Evolutionary conservation across 768 basidiomycete species (phyloP), one percentile per base, ranked within the genome.

Genomic region (Kwoniella dejecticola): DNA sequence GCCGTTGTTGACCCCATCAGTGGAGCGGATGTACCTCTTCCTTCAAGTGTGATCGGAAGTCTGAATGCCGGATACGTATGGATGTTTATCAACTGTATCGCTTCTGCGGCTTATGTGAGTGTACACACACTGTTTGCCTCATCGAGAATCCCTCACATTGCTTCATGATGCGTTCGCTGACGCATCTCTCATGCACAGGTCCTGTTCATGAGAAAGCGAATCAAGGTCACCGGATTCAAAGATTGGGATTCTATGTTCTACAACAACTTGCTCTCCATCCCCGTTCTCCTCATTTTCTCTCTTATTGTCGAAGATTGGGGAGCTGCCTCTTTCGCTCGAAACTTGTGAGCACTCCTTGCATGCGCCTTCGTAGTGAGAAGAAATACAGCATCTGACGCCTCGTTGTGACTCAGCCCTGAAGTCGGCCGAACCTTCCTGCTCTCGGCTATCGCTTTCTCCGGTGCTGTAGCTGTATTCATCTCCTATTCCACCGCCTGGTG

Each of bases 181-280:
- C 15, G 33, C n/a, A n/a, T n/a, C n/a, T 13, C 1, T 23, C 23
- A 7, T 11, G 26, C 26, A n/a, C 31, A 95, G 92, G 91, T 96
- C 38, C 83, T 99, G 49, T 83, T 90, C 40, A 98, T 98, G 96
- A 86, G 96, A 59, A 97, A 95, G 78, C 85, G 88, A 58, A 98
- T 99, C 83, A 97, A 97, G 81, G 79, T 83, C 41, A 97, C 92
- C 15, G 91, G 91, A 19, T 97, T 98, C 81, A 87, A 92, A 49
- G 95, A 99, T 73, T 96, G 93, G 94, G 95, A 97, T 74, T 88
- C 93, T 12, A 97, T 97, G 93, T 95, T 91, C 81, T 98, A 98
- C 83, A 96, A 95, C 82, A 99, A 98, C 79, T 77, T 97, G 45
- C 81, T 98, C 52, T 95, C 91, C 19, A 94, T 98, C 69, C 96